phyloP scores from a whole-genome alignment of 805 yeast species.

The Candida railenensis region DNA sequence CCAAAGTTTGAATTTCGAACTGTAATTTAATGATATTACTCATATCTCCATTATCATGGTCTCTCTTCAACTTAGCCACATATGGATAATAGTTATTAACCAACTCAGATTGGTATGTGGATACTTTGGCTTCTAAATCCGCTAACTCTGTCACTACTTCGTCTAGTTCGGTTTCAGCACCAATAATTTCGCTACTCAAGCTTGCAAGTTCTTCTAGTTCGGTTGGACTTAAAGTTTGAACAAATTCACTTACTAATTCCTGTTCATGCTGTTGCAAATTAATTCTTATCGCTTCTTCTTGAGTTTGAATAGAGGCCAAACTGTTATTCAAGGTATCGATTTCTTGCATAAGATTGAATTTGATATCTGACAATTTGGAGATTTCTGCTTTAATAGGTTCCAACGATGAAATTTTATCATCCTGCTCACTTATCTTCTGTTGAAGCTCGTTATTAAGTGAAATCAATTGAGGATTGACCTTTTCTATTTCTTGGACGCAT shows the following conservation, averaged over 20 bases:
- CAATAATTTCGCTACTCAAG: conserved; percentile 35
- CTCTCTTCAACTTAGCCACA: conserved; percentile 16
- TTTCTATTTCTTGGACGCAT: conserved; percentile 36
- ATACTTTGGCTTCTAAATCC: conserved; percentile 46
- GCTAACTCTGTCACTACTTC: conserved; percentile 37
- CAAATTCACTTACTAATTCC: conserved; percentile 57
- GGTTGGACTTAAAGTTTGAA: conserved; percentile 45
- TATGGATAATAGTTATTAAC: conserved; percentile 58
- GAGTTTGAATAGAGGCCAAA: conserved; percentile 28
- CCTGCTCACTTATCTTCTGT: conserved; percentile 36
- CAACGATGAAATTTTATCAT: conserved; percentile 37
- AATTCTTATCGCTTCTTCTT: conserved; percentile 32
- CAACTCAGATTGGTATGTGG: conserved; percentile 53
- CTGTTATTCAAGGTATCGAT: conserved; percentile 32
- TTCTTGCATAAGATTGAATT: conserved; percentile 44
- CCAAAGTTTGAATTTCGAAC: conserved; percentile 13
- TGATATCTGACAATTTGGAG: conserved; percentile 42
- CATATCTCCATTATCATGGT: conserved; percentile 9
- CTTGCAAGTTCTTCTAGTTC: conserved; percentile 46
- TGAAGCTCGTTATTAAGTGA: conserved; percentile 45
- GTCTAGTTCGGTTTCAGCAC: conserved; percentile 40
- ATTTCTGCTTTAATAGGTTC: conserved; percentile 45
- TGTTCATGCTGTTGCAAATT: conserved; percentile 42
- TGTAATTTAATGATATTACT: conserved; percentile 3
- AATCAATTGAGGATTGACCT: conserved; percentile 53